Evolutionary conservation across 139 green algal genomes (phyloP).

Genomic region (Tetradesmus lagerheimii): DNA sequence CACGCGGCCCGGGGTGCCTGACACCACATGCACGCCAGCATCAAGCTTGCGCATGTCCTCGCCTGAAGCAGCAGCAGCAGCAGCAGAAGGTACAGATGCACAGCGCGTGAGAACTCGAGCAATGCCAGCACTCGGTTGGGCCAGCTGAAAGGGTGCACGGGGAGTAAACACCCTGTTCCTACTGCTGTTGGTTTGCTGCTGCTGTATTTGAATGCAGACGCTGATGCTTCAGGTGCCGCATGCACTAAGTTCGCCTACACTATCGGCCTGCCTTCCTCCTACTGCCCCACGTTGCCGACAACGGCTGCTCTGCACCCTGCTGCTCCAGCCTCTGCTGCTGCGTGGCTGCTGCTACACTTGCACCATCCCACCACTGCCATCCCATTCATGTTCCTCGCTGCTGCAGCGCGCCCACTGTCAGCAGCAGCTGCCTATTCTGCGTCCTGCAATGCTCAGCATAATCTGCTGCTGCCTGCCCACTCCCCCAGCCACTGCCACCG

Average conservation of each 20-base stretch:
- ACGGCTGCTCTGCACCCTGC: background rate
- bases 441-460: background rate
- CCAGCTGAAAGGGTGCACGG: too few species aligned
- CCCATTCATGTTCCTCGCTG: background rate
- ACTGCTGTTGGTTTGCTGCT: too few species aligned
- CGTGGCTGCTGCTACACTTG: background rate
- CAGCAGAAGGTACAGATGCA: too few species aligned
- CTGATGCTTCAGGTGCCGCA: too few species aligned
- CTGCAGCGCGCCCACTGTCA: background rate
- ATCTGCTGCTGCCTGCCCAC: background rate
- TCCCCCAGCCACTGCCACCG: background rate
- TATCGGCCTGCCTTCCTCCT: too few species aligned
- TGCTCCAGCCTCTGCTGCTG: background rate
- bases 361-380: too few species aligned
- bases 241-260: too few species aligned
- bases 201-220: too few species aligned
- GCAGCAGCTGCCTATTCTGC: background rate
- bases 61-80: conserved; percentile 60
- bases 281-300: too few species aligned
- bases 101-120: too few species aligned
- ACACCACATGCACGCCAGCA: conserved; percentile 93
- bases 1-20: conserved; percentile 96
- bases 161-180: too few species aligned
- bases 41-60: conserved; percentile 97
- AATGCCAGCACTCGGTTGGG: too few species aligned